Evolutionary conservation across 140 eudicot genomes (phyloP).

Genomic region (Oenanthe javanica): DNA sequence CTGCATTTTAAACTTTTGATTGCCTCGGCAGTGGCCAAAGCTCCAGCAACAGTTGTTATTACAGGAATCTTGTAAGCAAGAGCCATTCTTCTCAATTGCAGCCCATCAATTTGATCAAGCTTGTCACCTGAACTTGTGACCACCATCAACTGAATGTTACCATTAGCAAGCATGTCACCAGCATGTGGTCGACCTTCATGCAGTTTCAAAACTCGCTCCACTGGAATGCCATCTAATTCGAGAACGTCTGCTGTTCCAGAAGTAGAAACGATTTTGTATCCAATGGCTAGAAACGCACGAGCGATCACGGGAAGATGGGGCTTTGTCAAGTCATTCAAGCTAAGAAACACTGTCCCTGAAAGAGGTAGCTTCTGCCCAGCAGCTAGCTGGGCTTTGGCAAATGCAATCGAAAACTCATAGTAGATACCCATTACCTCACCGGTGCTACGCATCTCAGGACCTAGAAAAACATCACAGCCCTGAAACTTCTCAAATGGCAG

Average conservation of each 20-base stretch:
- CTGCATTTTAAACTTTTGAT: constrained; percentile 62
- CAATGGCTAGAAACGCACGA: constrained; percentile 52
- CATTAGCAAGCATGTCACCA: constrained; percentile 84
- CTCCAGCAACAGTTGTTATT: constrained; percentile 89
- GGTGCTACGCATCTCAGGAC: constrained; percentile 97
- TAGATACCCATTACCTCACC: constrained; percentile 96
- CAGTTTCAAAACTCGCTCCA: constrained; percentile 76
- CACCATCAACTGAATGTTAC: constrained; percentile 82
- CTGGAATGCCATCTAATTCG: constrained; percentile 64
- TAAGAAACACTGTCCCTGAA: constrained; percentile 70
- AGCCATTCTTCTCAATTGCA: constrained; percentile 82
- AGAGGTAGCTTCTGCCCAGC: constrained; percentile 85
- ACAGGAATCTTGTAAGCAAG: constrained; percentile 82
- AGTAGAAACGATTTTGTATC: constrained; percentile 63
- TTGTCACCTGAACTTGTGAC: constrained; percentile 82
- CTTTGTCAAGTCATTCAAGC: constrained; percentile 79
- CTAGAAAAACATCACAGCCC: constrained; percentile 81
- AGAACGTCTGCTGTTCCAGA: constrained; percentile 86
- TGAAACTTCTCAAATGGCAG: constrained; percentile 92
- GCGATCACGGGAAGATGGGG: constrained; percentile 67
- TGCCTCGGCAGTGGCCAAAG: constrained; percentile 75
- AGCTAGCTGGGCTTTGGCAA: constrained; percentile 87
- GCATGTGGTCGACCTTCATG: constrained; percentile 97
- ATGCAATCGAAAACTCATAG: constrained; percentile 71
- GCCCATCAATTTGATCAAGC: constrained; percentile 78